Conservation (phyloP, 495 filamentous ascomycete genomes). For the Penicillium egyptiacum region DNA sequence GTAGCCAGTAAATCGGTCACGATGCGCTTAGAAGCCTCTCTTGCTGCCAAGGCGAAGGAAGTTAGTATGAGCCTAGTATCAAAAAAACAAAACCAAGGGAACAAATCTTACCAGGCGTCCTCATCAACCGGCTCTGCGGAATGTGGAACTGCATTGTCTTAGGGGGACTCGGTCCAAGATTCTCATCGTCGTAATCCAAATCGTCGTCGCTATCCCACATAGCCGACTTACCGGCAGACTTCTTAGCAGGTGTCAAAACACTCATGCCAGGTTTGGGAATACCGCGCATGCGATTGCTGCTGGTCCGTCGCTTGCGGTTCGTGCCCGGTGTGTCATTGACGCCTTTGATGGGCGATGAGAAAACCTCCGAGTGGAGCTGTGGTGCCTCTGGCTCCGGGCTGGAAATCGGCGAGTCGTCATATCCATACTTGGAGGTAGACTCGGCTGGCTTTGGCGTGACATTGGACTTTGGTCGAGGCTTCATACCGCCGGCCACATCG, state of each 20-base stretch:
- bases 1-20: constrained; percentile 87
- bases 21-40: constrained; percentile 87
- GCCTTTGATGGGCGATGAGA: constrained; percentile 65
- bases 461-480: constrained; percentile 38
- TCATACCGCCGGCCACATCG: constrained; percentile 23
- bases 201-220: constrained; percentile 68
- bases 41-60: constrained; percentile 49
- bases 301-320: constrained; percentile 38
- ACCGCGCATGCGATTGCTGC: constrained; percentile 34
- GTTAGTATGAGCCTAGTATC: background rate
- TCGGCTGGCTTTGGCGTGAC: constrained; percentile 36
- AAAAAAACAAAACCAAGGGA: background rate
- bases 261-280: constrained; percentile 71
- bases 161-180: constrained; percentile 75
- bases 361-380: constrained; percentile 79
- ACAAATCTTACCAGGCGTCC: constrained; percentile 75
- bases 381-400: constrained; percentile 77
- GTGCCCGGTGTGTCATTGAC: constrained; percentile 36
- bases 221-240: constrained; percentile 25
- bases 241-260: constrained; percentile 66
- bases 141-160: constrained; percentile 98
- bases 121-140: constrained; percentile 80
- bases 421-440: constrained; percentile 29
- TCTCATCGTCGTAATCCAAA: constrained; percentile 58
- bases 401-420: constrained; percentile 64